These are phyloP conservation scores for Candida glaebosa DNA, from an alignment of 805 yeast genomes.

Conservation along the genomic window DNA sequence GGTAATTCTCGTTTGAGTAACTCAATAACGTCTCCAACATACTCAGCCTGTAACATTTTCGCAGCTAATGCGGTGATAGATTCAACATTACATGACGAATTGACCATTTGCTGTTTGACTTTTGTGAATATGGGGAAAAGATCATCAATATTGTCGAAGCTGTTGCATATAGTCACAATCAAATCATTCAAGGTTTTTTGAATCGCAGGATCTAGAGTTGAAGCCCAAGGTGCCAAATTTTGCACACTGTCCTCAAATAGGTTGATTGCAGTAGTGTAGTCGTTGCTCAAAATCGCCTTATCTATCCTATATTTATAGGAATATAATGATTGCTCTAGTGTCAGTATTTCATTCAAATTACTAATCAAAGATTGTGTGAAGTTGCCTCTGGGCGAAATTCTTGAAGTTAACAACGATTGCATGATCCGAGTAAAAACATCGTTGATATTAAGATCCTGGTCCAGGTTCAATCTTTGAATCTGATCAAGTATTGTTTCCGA, in stretches of 20 bases:
- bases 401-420: conserved; percentile 14
- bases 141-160: conserved; percentile 23
- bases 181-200: conserved; percentile 43
- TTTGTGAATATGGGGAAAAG: conserved; percentile 31
- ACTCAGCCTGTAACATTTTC: conserved; percentile 30
- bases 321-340: conserved; percentile 15
- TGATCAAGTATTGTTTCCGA: conserved; percentile 2
- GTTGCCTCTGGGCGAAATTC: conserved; percentile 17
- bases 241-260: conserved; percentile 31
- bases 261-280: conserved; percentile 20
- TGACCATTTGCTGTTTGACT: conserved; percentile 34
- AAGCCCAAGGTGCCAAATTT: conserved; percentile 20
- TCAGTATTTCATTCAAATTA: conserved; percentile 10
- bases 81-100: conserved; percentile 22
- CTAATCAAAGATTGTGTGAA: conserved; percentile 14
- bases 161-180: conserved; percentile 29
- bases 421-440: conserved; percentile 15
- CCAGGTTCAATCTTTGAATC: conserved; percentile 1
- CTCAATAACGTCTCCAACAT: conserved; percentile 40
- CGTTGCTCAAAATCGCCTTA: conserved; percentile 16
- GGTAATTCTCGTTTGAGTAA: conserved; percentile 40
- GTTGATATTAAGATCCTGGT: conserved; percentile 9
- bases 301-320: conserved; percentile 30
- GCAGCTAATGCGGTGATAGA: conserved; percentile 25
- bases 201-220: conserved; percentile 27